phyloP scores from a whole-genome alignment of 306 rosid species.

The Trifolium subterraneum region DNA sequence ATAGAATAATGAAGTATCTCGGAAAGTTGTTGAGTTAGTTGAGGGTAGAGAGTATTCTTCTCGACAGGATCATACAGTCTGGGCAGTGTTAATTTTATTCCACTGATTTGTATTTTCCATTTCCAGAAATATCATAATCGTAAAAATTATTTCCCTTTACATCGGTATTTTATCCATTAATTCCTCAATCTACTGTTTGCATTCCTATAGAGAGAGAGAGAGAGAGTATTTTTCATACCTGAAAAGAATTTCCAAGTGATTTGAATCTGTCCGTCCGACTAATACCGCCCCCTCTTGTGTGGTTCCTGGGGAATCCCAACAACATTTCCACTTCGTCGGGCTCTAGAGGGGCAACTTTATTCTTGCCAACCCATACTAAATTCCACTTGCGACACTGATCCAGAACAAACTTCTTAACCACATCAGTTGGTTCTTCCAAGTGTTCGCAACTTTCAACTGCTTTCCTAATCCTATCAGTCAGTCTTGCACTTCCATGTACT shows the following conservation, averaged over 20 bases:
- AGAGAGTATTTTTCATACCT: conserved; percentile 56
- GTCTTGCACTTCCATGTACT: conserved; percentile 68
- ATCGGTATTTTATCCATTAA: no score
- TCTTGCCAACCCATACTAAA: conserved; percentile 97
- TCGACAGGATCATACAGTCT: no score
- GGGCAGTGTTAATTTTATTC: no score
- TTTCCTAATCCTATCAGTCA: conserved; percentile 75
- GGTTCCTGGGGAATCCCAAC: conserved; percentile 91
- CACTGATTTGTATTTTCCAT: no score
- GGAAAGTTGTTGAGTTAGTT: no score
- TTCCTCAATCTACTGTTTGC: no score
- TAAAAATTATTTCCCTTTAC: no score
- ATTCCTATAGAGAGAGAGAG: no score
- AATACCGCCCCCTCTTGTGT: conserved; percentile 97
- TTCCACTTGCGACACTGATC: conserved; percentile 93
- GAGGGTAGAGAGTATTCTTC: no score
- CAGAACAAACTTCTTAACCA: conserved; percentile 64
- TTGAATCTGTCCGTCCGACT: conserved; percentile 92
- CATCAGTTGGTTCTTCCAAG: conserved; percentile 58
- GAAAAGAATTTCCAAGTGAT: conserved; percentile 96
- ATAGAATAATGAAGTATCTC: no score
- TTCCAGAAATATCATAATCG: no score
- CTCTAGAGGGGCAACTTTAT: conserved; percentile 94
- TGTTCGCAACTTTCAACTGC: conserved; percentile 62
- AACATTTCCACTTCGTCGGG: conserved; percentile 89